Evolutionary conservation across 2,329 filamentous ascomycete species (phyloP).

Genomic region (Pseudocercospora pini-densiflorae): DNA sequence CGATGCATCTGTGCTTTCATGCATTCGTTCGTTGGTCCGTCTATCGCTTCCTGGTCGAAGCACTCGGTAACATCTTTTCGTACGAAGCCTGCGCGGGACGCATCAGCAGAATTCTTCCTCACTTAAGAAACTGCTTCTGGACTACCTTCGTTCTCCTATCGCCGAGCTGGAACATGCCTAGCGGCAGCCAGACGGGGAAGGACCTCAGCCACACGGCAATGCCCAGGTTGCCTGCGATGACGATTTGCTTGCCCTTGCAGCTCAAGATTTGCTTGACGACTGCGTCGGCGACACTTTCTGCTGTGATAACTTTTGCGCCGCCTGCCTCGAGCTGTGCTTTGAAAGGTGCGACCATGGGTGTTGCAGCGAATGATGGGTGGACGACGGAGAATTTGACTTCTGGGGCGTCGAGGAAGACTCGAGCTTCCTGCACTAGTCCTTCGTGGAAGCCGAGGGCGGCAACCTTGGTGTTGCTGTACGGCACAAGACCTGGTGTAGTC

Average conservation of each 20-base stretch:
- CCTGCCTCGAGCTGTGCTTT: slow-evolving; percentile 39
- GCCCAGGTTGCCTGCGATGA: slow-evolving; percentile 39
- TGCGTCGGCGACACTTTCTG: slow-evolving; percentile 47
- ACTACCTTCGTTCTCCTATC: slow-evolving; percentile 21
- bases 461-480: slow-evolving; percentile 59
- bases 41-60: slow-evolving; percentile 4
- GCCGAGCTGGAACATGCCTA: slow-evolving; percentile 20
- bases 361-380: slow-evolving; percentile 49
- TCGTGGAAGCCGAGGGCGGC: slow-evolving; percentile 61
- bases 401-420: slow-evolving; percentile 48
- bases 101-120: not conserved
- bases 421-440: slow-evolving; percentile 47
- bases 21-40: not conserved
- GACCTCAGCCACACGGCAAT: slow-evolving; percentile 20
- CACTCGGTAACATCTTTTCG: slow-evolving; percentile 4
- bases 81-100: not conserved
- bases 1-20: not conserved
- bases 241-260: slow-evolving; percentile 47
- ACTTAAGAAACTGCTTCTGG: slow-evolving; percentile 6
- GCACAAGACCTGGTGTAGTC: slow-evolving; percentile 48
- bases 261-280: slow-evolving; percentile 51
- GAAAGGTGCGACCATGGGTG: slow-evolving; percentile 44
- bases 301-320: slow-evolving; percentile 42
- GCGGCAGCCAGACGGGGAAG: slow-evolving; percentile 21
- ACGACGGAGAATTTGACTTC: slow-evolving; percentile 50